Evolutionary conservation across 371 early-diverging fungal species (phyloP).

Genomic region (Circinella minor): DNA sequence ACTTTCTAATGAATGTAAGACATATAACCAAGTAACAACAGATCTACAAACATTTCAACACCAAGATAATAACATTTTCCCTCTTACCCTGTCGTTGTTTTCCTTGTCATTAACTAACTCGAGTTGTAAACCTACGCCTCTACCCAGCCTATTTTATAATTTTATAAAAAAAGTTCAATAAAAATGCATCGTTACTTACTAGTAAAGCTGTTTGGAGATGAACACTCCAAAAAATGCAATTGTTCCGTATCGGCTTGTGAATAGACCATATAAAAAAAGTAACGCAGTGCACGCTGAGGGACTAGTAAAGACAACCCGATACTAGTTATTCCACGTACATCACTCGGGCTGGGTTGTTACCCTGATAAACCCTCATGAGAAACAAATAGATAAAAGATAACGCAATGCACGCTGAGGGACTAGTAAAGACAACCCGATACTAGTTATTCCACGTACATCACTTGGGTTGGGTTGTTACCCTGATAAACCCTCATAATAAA

Average conservation of each 20-base stretch:
- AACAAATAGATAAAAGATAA: too few relatives aligned
- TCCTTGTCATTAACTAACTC: background rate
- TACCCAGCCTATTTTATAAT: background rate
- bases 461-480: too few relatives aligned
- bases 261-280: background rate
- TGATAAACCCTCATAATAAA: background rate
- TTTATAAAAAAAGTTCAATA: background rate
- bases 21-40: background rate
- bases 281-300: background rate
- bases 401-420: too few relatives aligned
- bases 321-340: slow-evolving; percentile 2
- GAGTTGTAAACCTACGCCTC: background rate
- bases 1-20: background rate
- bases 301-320: slow-evolving; percentile 4
- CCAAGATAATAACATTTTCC: slow-evolving; percentile 1
- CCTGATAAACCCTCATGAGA: background rate
- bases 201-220: background rate
- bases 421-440: too few relatives aligned
- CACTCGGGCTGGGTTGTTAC: background rate
- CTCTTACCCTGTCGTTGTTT: background rate
- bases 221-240: slow-evolving; percentile 1
- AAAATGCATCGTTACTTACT: background rate
- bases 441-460: too few relatives aligned
- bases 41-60: background rate
- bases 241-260: background rate